Conservation (phyloP, 2,329 filamentous ascomycete species). For the Moelleriella libera region DNA sequence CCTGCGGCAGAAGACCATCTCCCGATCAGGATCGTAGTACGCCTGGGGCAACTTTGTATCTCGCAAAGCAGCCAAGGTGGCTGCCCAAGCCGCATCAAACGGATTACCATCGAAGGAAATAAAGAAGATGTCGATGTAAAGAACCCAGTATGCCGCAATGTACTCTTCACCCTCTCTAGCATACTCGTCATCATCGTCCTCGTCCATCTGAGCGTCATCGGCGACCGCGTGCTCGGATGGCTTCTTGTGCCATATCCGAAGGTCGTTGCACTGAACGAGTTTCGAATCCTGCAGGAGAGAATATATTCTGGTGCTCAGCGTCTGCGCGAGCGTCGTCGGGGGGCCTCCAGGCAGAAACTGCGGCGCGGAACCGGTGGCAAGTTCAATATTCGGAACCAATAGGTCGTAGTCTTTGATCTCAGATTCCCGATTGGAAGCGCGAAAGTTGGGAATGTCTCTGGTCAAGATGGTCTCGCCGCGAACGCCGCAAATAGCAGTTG, state of each 20-base stretch:
- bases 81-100: conserved; percentile 82
- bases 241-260: conserved; percentile 58
- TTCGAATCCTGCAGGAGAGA: conserved; percentile 59
- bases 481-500: conserved; percentile 87
- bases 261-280: conserved; percentile 49
- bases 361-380: conserved; percentile 81
- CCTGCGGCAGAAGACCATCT: conserved; percentile 62
- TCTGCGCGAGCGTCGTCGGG: conserved; percentile 68
- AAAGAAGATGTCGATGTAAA: conserved; percentile 92
- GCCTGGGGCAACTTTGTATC: conserved; percentile 68
- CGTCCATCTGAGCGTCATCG: conserved; percentile 26
- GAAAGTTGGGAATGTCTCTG: conserved; percentile 56
- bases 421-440: conserved; percentile 24
- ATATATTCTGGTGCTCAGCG: conserved; percentile 66
- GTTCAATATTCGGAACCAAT: conserved; percentile 84
- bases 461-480: conserved; percentile 72
- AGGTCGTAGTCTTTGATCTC: conserved; percentile 53
- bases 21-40: conserved; percentile 70
- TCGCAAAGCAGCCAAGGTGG: conserved; percentile 64
- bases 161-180: conserved; percentile 19
- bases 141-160: conserved; percentile 84
- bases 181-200: conserved; percentile 17
- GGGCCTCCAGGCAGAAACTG: conserved; percentile 73
- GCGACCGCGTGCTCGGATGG: conserved; percentile 31
- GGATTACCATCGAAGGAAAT: conserved; percentile 85